Base-by-base conservation (phyloP, 1,284 basidiomycete species). In the Ustilago hordei region DNA sequence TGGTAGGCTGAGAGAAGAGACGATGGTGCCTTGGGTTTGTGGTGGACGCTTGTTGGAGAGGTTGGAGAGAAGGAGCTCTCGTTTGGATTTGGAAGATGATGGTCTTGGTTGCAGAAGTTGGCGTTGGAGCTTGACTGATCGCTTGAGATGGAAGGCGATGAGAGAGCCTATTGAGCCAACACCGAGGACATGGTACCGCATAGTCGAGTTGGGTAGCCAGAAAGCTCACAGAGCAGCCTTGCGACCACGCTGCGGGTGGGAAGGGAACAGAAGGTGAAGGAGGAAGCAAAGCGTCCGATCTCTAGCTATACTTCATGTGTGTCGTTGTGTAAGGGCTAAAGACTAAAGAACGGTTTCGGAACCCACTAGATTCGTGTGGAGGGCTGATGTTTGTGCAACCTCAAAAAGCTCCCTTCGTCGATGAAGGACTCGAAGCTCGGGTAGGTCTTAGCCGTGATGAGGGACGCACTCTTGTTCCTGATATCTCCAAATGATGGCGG, bases 101-200 rank as follows among this genome's bases (percentile, higher is more conserved):
- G 73, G 68, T 4, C 74, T 70, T 0, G 75, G 61, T 36, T 67
- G 48, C 5, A 73, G 56, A n/a, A 68, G 70, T 43, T 68, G 55
- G 7, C 75, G 75, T 36, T 75, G 75, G 11, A 74, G 65, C 43
- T 75, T 69, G 47, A 78, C 47, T 9, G 80, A 67, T 13, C 80
- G 72, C 63, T 74, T 78, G 56, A 84, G 63, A 53, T 86, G 84
- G 56, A 82, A 80, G 19, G 82, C 83, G 32, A 86, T 66, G 28
- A 86, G 75, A 17, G 83, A 76, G 57, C 84, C 84, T 39, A 85
- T 79, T 38, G 81, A 76, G 41, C 84, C 84, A 8, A 84, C 80
- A 53, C 84, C 84, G 4, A 85, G 65, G 55, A 86, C 75, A 64
- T 86, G 84, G 60, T 84, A 83, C 12, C 82, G 77, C 84, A 85